A percentile compares a stretch with the other conserved stretches of the same genome.
Evolutionary conservation across 768 basidiomycete species (phyloP).

Genomic region (Wakefieldia striispora): DNA sequence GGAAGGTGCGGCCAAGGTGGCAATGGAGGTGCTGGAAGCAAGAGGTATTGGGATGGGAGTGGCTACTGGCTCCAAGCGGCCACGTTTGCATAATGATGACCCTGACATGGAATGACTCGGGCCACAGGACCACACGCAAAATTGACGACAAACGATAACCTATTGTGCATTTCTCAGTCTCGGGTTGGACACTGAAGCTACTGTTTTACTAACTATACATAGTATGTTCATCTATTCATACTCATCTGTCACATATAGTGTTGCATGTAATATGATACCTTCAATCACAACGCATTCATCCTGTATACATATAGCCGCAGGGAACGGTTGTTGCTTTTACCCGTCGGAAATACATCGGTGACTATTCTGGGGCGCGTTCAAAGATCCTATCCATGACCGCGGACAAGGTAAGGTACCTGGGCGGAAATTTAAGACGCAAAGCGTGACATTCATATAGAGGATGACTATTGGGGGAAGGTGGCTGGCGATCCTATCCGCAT

Average conservation of each 20-base stretch:
- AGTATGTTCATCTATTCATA: constrained; percentile 33
- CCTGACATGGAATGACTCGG: constrained; percentile 38
- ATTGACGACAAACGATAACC: constrained; percentile 26
- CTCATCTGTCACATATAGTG: constrained; percentile 34
- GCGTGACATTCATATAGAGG: constrained; percentile 13
- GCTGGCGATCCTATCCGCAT: constrained; percentile 28
- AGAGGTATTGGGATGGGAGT: constrained; percentile 65
- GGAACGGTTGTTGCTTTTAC: constrained; percentile 4
- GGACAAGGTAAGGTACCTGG: constrained; percentile 17
- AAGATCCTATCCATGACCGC: constrained; percentile 18
- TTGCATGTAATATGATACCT: constrained; percentile 41
- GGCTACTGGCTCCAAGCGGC: constrained; percentile 36
- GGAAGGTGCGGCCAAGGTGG: constrained; percentile 69
- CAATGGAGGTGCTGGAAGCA: constrained; percentile 79
- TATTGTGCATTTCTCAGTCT: constrained; percentile 27
- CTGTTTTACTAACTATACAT: constrained; percentile 32
- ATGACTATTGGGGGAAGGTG: constrained; percentile 21
- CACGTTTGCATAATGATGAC: constrained; percentile 53
- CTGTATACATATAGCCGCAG: constrained; percentile 7
- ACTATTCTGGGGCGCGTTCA: neutral
- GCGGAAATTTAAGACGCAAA: constrained; percentile 25
- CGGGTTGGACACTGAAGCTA: constrained; percentile 25
- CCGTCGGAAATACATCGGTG: constrained; percentile 12
- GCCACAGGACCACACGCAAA: constrained; percentile 13
- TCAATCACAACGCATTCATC: constrained; percentile 20